phyloP scores from a whole-genome alignment of 2,329 filamentous ascomycete species.

The Trichothecium sympodiale region DNA sequence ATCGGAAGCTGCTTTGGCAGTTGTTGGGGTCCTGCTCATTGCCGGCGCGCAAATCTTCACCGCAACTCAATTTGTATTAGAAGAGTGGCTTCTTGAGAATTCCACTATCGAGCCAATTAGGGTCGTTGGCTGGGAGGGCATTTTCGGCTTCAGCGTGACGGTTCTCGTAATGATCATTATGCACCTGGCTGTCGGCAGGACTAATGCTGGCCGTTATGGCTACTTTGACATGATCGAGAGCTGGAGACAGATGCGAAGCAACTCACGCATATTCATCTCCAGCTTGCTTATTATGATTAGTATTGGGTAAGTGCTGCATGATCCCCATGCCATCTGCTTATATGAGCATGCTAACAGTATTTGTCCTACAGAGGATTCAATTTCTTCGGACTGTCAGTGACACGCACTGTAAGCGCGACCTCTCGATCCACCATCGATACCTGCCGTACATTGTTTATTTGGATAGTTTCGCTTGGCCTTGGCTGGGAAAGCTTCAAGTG shows the following conservation, averaged over 20 bases:
- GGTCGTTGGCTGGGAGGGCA: conserved; percentile 91
- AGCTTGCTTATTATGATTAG: conserved; percentile 93
- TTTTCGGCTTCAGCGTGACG: conserved; percentile 81
- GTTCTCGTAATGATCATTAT: conserved; percentile 67
- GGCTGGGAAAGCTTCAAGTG: conserved; percentile 98
- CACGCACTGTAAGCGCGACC: conserved; percentile 78
- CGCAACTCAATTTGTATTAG: conserved; percentile 88
- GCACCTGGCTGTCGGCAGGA: conserved; percentile 66
- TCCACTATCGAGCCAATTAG: conserved; percentile 64
- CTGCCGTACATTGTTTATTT: conserved; percentile 94
- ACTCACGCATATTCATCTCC: conserved; percentile 60
- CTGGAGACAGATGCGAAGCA: conserved; percentile 65
- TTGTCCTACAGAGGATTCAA: conserved; percentile 68
- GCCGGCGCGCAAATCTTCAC: conserved; percentile 95
- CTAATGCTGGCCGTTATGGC: conserved; percentile 61
- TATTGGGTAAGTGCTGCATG: conserved; percentile 60
- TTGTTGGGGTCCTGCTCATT: conserved; percentile 81
- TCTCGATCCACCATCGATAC: conserved; percentile 95
- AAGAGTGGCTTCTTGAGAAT: conserved; percentile 77
- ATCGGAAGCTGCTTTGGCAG: conserved; percentile 34
- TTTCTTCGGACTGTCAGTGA: conserved; percentile 94
- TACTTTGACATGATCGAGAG: conserved; percentile 89
- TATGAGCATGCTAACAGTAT: conserved; percentile 11
- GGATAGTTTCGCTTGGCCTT: conserved; percentile 84
- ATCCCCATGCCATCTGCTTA: background rate